A percentile compares a stretch with the other conserved stretches of the same genome.
Conservation (phyloP, 306 rosid genomes). For the Cyclanthera cordifolia region DNA sequence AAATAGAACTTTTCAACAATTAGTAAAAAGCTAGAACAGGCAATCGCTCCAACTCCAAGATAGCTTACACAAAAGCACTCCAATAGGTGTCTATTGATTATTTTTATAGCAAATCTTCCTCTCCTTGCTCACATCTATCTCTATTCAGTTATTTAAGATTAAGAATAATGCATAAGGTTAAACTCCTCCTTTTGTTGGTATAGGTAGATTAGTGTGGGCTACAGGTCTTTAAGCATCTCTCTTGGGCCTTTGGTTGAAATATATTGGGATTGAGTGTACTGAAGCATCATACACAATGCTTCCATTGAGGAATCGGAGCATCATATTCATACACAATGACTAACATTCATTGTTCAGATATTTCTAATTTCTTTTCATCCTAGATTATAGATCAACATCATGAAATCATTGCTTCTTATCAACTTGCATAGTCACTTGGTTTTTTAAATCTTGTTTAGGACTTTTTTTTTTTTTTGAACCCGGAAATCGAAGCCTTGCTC, state of each 20-base stretch:
- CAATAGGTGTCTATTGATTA: not conserved
- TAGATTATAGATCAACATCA: not conserved
- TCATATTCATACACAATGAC: not conserved
- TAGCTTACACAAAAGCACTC: not conserved
- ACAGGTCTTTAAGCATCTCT: not conserved
- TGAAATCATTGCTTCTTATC: not conserved
- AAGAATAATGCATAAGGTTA: not conserved
- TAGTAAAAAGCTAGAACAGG: not conserved
- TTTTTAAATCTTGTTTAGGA: not conserved
- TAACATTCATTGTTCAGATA: not conserved
- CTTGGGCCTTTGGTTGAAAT: not conserved
- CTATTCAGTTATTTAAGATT: not conserved
- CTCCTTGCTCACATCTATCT: not conserved
- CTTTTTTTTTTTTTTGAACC: too few species aligned
- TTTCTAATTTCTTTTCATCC: not conserved
- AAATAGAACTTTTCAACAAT: not conserved
- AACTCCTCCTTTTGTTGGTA: not conserved
- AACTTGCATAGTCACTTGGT: not conserved
- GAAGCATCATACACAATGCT: not conserved
- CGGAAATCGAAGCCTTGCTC: too few species aligned
- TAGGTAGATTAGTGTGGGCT: not conserved
- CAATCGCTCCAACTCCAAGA: not conserved
- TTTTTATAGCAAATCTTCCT: not conserved
- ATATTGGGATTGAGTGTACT: not conserved
- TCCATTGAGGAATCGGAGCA: not conserved